These are phyloP conservation scores for Lipomyces sp. DNA, from an alignment of 805 yeast genomes.

Conservation along the genomic window DNA sequence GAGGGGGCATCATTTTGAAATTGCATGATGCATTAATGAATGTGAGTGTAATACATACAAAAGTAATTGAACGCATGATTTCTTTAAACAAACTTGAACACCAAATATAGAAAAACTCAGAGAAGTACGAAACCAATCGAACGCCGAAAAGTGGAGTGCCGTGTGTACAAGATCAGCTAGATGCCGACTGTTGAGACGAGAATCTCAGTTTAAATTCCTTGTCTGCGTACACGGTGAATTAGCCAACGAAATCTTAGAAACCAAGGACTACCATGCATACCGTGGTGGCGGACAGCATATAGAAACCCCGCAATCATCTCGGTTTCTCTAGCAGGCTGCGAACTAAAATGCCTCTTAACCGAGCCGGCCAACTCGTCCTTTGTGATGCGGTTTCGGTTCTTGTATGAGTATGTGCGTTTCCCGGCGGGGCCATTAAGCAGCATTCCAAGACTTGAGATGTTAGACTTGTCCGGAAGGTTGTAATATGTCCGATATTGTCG, in stretches of 20 bases:
- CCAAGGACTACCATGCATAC: constrained; percentile 31
- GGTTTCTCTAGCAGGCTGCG: constrained; percentile 64
- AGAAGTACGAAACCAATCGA: no score
- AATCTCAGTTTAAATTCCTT: constrained; percentile 8
- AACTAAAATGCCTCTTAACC: constrained; percentile 65
- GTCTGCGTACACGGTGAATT: constrained; percentile 9
- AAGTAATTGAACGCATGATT: no score
- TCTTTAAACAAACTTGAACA: no score
- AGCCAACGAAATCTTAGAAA: neutral
- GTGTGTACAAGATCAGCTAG: no score
- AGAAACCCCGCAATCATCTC: constrained; percentile 86
- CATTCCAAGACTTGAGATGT: constrained; percentile 66
- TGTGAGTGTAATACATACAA: no score
- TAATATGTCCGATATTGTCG: constrained; percentile 66
- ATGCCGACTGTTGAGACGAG: no score
- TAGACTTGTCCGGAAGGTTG: constrained; percentile 53
- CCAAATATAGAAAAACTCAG: no score
- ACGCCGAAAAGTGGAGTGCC: no score
- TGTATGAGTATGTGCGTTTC: constrained; percentile 53
- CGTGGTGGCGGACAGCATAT: constrained; percentile 76
- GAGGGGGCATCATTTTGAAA: no score
- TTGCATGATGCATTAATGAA: no score
- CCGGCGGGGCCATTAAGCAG: constrained; percentile 72
- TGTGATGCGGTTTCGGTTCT: constrained; percentile 45
- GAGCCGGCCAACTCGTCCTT: constrained; percentile 59